Percentiles rank a stretch among this genome's conserved stretches.
Evolutionary conservation across 257 asterid species (phyloP).

Genomic region (Asclepias syriaca): DNA sequence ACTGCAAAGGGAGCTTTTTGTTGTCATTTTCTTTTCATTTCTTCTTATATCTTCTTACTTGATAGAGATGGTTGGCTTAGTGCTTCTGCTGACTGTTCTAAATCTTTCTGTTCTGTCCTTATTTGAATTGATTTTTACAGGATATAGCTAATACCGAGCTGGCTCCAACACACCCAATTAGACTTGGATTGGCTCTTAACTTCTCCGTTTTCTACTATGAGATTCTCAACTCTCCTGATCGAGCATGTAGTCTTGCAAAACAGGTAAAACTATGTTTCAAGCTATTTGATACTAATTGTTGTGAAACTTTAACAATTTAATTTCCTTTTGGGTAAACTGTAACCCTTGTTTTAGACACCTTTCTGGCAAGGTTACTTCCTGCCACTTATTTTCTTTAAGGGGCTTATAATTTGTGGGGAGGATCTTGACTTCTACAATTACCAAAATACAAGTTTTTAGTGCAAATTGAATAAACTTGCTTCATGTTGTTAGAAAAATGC

Average conservation of each 20-base stretch:
- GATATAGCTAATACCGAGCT: constrained; percentile 29
- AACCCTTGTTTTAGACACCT: neutral
- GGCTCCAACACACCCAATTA: constrained; percentile 34
- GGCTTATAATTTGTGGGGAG: neutral
- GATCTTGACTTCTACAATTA: neutral
- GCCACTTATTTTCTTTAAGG: neutral
- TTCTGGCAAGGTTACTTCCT: neutral
- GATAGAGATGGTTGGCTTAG: neutral
- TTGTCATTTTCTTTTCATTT: neutral
- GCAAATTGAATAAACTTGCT: neutral
- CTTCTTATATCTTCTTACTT: neutral
- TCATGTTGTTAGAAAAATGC: neutral
- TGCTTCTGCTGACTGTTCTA: neutral
- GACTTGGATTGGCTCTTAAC: constrained; percentile 39
- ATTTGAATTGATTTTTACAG: constrained; percentile 9
- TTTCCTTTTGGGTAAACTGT: neutral
- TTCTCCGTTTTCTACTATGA: constrained; percentile 34
- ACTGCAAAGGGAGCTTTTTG: neutral
- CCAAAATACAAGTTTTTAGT: neutral
- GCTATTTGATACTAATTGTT: neutral
- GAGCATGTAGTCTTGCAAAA: constrained; percentile 33
- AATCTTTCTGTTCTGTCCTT: neutral
- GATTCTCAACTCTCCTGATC: constrained; percentile 31
- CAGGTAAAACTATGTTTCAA: constrained; percentile 17
- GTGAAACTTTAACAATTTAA: neutral